These are phyloP conservation scores for Emydomyces testavorans DNA, from an alignment of 2,329 filamentous ascomycete species.

Conservation along the genomic window DNA sequence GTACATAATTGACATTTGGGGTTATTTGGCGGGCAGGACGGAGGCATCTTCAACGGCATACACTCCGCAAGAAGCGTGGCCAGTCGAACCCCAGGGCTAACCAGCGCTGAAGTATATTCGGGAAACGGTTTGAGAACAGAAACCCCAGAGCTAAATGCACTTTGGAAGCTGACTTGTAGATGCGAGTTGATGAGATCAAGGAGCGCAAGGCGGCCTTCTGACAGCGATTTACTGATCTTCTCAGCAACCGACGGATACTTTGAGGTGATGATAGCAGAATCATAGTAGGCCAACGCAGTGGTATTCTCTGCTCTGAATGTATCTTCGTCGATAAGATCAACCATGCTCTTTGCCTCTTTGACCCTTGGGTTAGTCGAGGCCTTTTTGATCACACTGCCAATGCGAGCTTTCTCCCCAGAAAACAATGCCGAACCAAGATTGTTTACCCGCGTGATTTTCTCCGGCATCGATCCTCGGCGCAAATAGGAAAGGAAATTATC, in stretches of 20 bases:
- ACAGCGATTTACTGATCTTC: conserved; percentile 46
- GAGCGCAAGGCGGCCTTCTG: conserved; percentile 53
- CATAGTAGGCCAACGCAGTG: conserved; percentile 67
- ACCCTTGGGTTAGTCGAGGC: conserved; percentile 47
- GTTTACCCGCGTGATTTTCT: conserved; percentile 59
- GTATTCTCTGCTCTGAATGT: conserved; percentile 57
- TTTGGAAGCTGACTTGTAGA: conserved; percentile 75
- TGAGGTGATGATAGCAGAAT: conserved; percentile 47
- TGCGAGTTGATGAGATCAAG: conserved; percentile 71
- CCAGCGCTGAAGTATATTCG: conserved; percentile 60
- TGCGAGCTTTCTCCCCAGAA: conserved; percentile 53
- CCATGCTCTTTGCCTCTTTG: conserved; percentile 50
- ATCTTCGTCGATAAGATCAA: conserved; percentile 48
- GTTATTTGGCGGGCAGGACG: conserved; percentile 73
- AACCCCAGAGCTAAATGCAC: conserved; percentile 63
- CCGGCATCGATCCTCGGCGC: conserved; percentile 61
- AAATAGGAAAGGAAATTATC: conserved; percentile 62
- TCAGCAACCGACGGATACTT: conserved; percentile 59
- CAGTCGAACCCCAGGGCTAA: conserved; percentile 58
- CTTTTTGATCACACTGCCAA: conserved; percentile 52
- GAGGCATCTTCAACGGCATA: conserved; percentile 57
- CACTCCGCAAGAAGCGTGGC: conserved; percentile 67
- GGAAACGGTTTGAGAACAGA: conserved; percentile 69
- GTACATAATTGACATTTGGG: conserved; percentile 64
- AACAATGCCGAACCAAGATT: conserved; percentile 61